Conservation (phyloP, 1,284 basidiomycete species). For the Heimioporus retisporus region DNA sequence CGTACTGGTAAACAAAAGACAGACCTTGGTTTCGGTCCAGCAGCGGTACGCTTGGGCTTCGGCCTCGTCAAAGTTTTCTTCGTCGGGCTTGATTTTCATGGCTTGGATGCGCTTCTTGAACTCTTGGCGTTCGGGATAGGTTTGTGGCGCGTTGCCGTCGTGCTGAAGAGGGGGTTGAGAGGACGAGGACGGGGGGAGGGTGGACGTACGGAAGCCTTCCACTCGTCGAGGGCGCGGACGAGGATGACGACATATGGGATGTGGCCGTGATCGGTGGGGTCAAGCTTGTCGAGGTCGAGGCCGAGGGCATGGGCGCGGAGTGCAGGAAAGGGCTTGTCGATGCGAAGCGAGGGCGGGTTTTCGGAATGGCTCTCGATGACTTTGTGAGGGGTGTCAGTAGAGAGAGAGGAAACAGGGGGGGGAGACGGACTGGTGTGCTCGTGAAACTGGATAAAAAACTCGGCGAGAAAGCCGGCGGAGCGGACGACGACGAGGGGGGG, state of each 20-base stretch:
- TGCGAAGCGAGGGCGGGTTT: slow-evolving; percentile 83
- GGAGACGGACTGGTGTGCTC: slow-evolving; percentile 77
- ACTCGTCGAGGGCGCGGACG: slow-evolving; percentile 84
- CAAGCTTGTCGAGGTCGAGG: slow-evolving; percentile 81
- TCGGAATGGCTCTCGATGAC: slow-evolving; percentile 97
- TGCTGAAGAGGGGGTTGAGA: slow-evolving; percentile 56
- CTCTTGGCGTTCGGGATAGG: slow-evolving; percentile 75
- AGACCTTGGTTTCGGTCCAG: slow-evolving; percentile 70
- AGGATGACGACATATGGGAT: slow-evolving; percentile 91
- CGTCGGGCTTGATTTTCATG: slow-evolving; percentile 81
- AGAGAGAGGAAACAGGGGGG: background rate
- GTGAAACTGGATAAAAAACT: slow-evolving; percentile 37
- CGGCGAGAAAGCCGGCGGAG: slow-evolving; percentile 82
- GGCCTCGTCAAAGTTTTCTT: slow-evolving; percentile 98
- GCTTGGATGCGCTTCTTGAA: slow-evolving; percentile 77
- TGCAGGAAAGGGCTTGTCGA: slow-evolving; percentile 91
- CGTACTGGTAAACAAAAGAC: too few relatives aligned
- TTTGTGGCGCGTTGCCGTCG: slow-evolving; percentile 70
- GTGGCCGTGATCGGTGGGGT: slow-evolving; percentile 89
- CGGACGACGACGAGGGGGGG: slow-evolving; percentile 83
- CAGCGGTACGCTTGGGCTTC: slow-evolving; percentile 83
- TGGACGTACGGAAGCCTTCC: slow-evolving; percentile 74
- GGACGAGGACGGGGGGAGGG: background rate
- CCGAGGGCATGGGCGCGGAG: slow-evolving; percentile 79
- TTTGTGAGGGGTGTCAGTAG: slow-evolving; percentile 38